These are phyloP conservation scores for Trypanosoma rangeli DNA, from an alignment of 208 protist species.

Conservation along the genomic window DNA sequence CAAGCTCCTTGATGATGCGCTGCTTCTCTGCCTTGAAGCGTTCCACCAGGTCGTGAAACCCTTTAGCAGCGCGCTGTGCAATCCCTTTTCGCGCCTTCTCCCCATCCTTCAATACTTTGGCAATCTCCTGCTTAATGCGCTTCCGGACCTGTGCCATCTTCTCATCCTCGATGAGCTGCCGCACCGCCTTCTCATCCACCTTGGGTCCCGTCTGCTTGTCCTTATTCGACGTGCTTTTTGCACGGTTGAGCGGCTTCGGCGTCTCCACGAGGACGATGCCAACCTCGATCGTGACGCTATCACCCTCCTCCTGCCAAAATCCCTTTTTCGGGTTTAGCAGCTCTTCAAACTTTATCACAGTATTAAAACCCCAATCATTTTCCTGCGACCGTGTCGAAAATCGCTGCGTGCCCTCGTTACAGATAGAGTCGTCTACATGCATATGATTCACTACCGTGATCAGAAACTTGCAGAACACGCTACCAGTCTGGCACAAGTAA, in stretches of 20 bases:
- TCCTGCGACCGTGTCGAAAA: constrained; percentile 85
- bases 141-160: constrained; percentile 68
- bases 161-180: constrained; percentile 79
- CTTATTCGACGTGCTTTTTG: constrained; percentile 58
- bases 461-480: constrained; percentile 91
- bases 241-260: constrained; percentile 40
- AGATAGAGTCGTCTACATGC: constrained; percentile 86
- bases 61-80: constrained; percentile 55
- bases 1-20: constrained; percentile 66
- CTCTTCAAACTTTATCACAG: constrained; percentile 83
- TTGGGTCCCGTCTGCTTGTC: constrained; percentile 48
- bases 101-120: constrained; percentile 76
- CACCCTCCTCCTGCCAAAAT: constrained; percentile 64
- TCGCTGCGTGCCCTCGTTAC: constrained; percentile 89
- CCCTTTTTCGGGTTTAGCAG: constrained; percentile 76
- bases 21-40: constrained; percentile 72
- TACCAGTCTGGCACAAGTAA: constrained; percentile 90
- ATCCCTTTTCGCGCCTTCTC: constrained; percentile 86
- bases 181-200: constrained; percentile 70
- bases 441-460: constrained; percentile 88
- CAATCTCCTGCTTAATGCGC: constrained; percentile 81
- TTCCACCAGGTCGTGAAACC: constrained; percentile 73
- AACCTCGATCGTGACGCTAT: constrained; percentile 90
- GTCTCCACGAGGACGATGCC: constrained; percentile 87
- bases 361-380: constrained; percentile 93